Percentiles rank a stretch among this genome's conserved stretches.
Conservation (phyloP, 768 basidiomycete genomes). For the Russula lepida region DNA sequence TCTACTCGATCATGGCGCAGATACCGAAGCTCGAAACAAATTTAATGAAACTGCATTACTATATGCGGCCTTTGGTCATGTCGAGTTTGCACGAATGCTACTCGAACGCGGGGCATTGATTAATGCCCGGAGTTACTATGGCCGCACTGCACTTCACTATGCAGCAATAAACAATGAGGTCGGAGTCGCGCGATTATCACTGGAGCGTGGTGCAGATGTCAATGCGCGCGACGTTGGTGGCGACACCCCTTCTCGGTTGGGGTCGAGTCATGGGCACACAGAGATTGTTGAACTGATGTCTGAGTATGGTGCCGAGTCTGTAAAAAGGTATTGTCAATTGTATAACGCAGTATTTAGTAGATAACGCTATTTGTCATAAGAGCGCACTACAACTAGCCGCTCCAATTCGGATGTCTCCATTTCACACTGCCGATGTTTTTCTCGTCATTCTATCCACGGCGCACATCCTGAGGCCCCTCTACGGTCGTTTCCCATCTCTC, state of each 20-base stretch:
- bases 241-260: background rate
- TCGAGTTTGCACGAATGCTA: background rate
- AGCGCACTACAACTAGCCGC: no score
- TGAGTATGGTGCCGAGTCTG: background rate
- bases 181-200: background rate
- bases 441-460: no score
- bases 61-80: background rate
- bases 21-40: background rate
- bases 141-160: background rate
- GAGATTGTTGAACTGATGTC: background rate
- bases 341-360: no score
- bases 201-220: background rate
- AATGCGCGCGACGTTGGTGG: rapidly evolving
- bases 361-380: no score
- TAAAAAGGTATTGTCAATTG: no score
- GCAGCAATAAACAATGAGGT: rapidly evolving
- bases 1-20: background rate
- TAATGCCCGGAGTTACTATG: background rate
- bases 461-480: no score
- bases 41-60: background rate
- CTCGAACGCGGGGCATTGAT: background rate
- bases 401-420: no score
- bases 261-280: rapidly evolving
- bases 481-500: no score
- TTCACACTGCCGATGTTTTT: no score